phyloP scores from a whole-genome alignment of 148 eudicot genomes.

The Tetragonia tetragonoides region DNA sequence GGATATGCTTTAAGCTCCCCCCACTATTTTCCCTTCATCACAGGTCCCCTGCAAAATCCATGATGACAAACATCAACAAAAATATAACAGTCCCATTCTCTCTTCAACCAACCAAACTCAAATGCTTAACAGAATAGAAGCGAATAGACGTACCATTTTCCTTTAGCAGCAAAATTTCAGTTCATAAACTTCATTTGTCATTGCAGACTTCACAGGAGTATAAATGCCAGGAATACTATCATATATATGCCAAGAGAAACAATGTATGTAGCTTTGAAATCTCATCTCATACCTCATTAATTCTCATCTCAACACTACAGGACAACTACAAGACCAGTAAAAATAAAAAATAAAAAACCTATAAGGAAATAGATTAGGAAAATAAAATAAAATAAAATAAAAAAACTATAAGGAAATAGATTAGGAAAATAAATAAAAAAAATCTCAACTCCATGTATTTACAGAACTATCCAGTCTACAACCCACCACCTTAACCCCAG shows the following conservation, averaged over 20 bases:
- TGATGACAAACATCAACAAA: background rate
- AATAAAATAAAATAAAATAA: background rate
- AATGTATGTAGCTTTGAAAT: constrained; percentile 10
- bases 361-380: background rate
- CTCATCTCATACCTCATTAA: constrained; percentile 16
- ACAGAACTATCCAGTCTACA: constrained; percentile 15
- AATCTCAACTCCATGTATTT: too few species aligned
- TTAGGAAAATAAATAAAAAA: background rate
- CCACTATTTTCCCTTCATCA: background rate
- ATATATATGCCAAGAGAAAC: too few species aligned
- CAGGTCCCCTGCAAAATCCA: background rate
- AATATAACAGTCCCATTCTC: background rate
- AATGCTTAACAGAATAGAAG: background rate
- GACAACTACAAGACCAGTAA: background rate
- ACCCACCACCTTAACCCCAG: background rate
- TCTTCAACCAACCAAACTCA: background rate
- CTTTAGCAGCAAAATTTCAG: background rate
- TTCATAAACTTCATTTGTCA: too few species aligned
- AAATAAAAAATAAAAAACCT: too few species aligned
- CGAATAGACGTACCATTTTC: constrained; percentile 2
- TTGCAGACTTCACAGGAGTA: too few species aligned
- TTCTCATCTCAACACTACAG: constrained; percentile 20
- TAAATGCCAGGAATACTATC: too few species aligned
- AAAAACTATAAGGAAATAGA: background rate
- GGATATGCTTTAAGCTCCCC: background rate